Percentiles rank a stretch among this genome's conserved stretches.
These are phyloP conservation scores for Mycena vitilis DNA, from an alignment of 768 basidiomycete species.

Conservation along the genomic window DNA sequence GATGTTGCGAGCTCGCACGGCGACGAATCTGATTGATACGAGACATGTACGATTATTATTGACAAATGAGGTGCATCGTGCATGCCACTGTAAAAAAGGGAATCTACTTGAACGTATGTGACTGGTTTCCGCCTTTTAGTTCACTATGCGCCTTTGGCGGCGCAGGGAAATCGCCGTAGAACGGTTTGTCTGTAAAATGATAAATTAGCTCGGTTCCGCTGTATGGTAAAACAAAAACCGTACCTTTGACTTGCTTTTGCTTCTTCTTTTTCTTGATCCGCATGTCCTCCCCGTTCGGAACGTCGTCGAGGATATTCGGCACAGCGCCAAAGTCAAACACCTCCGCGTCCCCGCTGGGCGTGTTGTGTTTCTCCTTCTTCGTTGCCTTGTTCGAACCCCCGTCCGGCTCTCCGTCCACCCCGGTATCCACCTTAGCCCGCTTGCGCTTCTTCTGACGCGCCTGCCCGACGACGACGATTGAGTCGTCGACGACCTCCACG, in stretches of 20 bases:
- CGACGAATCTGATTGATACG: conserved; percentile 44
- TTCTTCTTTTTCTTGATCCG: conserved; percentile 60
- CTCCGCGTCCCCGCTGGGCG: conserved; percentile 45
- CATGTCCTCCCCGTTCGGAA: conserved; percentile 53
- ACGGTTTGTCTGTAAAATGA: conserved; percentile 49
- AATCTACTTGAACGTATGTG: conserved; percentile 71
- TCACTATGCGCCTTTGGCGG: conserved; percentile 75
- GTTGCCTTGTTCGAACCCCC: conserved; percentile 36
- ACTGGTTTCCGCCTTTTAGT: conserved; percentile 76
- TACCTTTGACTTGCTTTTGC: conserved; percentile 55
- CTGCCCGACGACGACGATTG: conserved; percentile 80
- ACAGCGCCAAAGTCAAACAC: conserved; percentile 77
- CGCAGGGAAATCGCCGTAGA: conserved; percentile 71
- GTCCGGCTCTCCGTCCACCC: conserved; percentile 17
- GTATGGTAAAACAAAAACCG: background rate
- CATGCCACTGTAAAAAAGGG: too few species aligned
- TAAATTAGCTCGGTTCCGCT: background rate
- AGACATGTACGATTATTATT: background rate
- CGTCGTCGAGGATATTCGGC: conserved; percentile 79
- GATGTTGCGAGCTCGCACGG: conserved; percentile 69
- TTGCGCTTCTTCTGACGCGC: conserved; percentile 73
- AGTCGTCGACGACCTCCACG: conserved; percentile 59
- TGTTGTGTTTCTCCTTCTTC: conserved; percentile 40
- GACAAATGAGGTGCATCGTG: too few species aligned
- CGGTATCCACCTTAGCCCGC: conserved; percentile 51